Evolutionary conservation across 2,329 filamentous ascomycete genomes (phyloP), one percentile per base, ranked within the genome.

Genomic region (Ceratocystis cubensis): DNA sequence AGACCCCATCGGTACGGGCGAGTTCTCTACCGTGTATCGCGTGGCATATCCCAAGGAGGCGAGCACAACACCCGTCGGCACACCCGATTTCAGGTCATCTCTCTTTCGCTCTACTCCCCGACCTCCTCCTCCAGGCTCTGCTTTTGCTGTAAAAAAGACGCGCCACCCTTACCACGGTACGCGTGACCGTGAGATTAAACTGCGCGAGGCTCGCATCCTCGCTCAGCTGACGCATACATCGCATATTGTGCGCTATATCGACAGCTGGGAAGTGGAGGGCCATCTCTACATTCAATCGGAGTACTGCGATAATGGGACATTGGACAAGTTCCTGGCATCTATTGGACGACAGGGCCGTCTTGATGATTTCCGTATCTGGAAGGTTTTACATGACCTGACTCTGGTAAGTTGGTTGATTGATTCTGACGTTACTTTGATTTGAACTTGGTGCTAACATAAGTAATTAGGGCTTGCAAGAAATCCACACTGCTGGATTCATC

Each of bases 311-410:
- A 91, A 96, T 74, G 94, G 94, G 17, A 96, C 90, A 69, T 79
- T 99, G 56, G 88, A 95, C 73, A 82, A 85, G 17, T 99, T 97
- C 73, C 81, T 99, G 37, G 82, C 84, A n/a, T 84, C 88, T 67
- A 85, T 91, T 68, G 94, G 94, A 28, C 82, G 87, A 69, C 91
- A 89, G 73, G 92, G 91, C 61, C 84, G 93, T 71, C 78, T 99
- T 70, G 94, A 99, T 75, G 94, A 97, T 75, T 99, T 99, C 77
- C 85, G 94, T 69, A 96, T 97, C 75, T 99, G 94, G 91, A 99
- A 99, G 78, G 93, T 97, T 67, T 79, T 97, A 71, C 83, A 96
- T 53, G 94, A 99, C 75, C 77, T 96, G 68, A 83, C 87, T 72
- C 79, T 88, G 80, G 91, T 94, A 83, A 77, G 88, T 80, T 65